These are phyloP conservation scores for Neofusicoccum sp. DNA, from an alignment of 2,329 filamentous ascomycete genomes.

Conservation along the genomic window DNA sequence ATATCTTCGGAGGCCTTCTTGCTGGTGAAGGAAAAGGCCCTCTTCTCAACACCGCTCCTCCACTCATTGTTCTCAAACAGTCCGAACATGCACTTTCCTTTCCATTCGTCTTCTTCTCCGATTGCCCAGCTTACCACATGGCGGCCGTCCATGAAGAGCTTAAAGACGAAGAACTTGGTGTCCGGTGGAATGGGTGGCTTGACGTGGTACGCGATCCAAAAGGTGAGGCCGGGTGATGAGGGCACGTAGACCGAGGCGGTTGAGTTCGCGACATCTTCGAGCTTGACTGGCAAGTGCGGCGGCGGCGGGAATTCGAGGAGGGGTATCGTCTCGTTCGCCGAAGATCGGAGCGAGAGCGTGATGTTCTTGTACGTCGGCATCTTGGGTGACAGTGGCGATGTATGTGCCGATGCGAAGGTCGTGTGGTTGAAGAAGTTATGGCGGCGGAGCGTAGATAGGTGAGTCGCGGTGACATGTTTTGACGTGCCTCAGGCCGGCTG, in stretches of 20 bases:
- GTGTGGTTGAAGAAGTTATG: too few relatives aligned
- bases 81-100: slow-evolving; percentile 46
- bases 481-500: too few relatives aligned
- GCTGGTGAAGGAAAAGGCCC: slow-evolving; percentile 40
- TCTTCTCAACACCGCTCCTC: slow-evolving; percentile 40
- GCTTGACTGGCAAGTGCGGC: background rate
- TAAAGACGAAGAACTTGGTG: slow-evolving; percentile 43
- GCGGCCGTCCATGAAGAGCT: slow-evolving; percentile 42
- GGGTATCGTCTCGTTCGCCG: slow-evolving; percentile 3
- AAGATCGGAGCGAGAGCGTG: slow-evolving; percentile 13
- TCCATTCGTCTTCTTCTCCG: slow-evolving; percentile 42
- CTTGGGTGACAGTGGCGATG: too few relatives aligned
- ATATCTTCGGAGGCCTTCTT: slow-evolving; percentile 15
- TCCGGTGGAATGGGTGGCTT: slow-evolving; percentile 1
- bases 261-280: background rate
- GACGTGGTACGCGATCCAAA: slow-evolving; percentile 18
- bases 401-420: too few relatives aligned
- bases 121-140: slow-evolving; percentile 45
- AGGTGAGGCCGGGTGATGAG: background rate
- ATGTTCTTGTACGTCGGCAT: slow-evolving; percentile 17
- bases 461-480: too few relatives aligned
- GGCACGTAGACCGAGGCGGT: slow-evolving; percentile 9
- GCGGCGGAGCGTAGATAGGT: too few relatives aligned
- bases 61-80: slow-evolving; percentile 37
- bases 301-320: slow-evolving; percentile 14